Evolutionary conservation across 257 asterid species (phyloP), one percentile per base, ranked within the genome.

Genomic region (Solanum acaule): DNA sequence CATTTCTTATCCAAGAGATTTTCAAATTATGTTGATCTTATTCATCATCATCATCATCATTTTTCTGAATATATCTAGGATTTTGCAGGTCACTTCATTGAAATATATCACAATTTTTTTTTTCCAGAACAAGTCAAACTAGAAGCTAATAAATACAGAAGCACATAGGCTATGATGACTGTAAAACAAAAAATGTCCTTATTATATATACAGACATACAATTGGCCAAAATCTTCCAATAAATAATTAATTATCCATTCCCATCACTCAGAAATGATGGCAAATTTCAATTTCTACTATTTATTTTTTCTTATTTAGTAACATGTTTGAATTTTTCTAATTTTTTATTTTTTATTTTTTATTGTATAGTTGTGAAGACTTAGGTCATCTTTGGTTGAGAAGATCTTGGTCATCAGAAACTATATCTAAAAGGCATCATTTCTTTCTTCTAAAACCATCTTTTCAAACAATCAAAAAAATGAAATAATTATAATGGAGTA

Each of bases 81-180:
- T 81, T 75, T 81, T 46, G 86, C 29, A 44, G 42, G 86, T 46
- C 86, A 81, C 86, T 81, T 46, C 86, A 46, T 10, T 81, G 37
- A 46, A 81, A 49, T 38, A 76, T 76, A 38, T 81, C 68, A 52
- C 27, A 27, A 81, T 71, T 7, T 29, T 35, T 22, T 49, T 6
- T 2, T 7, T 5, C 20, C 3, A 8, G 5, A 35, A 37, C 27
- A 88, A 88, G 87, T 90, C 90, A 90, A 90, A 88, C 86, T 46
- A n/a, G 67, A n/a, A 88, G 88, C 90, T n/a, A n/a, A n/a, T n/a
- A n/a, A n/a, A n/a, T n/a, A n/a, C n/a, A n/a, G n/a, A n/a, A 59
- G 3, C 12, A 46, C 31, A 75, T 56, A 72, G 59, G 88, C 38
- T 42, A 90, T 89, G 87, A 87, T 90, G 87, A 78, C 92, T 81